A percentile compares a stretch with the other conserved stretches of the same genome.
These are phyloP conservation scores for Gossypium schwendimanii DNA, from an alignment of 441 rosid species.

Conservation along the genomic window DNA sequence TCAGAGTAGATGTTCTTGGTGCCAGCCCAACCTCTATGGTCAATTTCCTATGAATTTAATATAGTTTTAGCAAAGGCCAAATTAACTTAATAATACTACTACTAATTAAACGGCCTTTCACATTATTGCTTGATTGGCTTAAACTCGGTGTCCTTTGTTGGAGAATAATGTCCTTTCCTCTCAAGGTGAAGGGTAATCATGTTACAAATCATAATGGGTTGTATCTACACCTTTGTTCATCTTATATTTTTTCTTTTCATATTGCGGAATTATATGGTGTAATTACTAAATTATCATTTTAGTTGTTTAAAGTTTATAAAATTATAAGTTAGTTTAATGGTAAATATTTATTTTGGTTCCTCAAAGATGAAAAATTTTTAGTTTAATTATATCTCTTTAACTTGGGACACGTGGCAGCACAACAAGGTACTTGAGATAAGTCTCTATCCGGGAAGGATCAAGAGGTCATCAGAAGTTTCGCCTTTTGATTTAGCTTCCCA, in stretches of 20 bases:
- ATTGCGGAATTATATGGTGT: not conserved
- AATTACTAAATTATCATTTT: too few relatives aligned
- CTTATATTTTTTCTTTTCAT: not conserved
- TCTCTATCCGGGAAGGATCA: too few relatives aligned
- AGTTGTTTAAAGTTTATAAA: too few relatives aligned
- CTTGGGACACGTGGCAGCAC: too few relatives aligned
- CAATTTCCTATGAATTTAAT: not conserved
- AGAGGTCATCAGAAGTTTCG: too few relatives aligned
- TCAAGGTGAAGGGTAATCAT: not conserved
- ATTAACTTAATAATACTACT: not conserved
- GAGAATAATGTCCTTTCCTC: not conserved
- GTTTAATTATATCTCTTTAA: too few relatives aligned
- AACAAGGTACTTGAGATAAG: too few relatives aligned
- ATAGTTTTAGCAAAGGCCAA: not conserved
- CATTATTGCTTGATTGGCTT: not conserved
- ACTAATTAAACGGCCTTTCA: not conserved
- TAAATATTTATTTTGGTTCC: too few relatives aligned
- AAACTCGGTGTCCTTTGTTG: not conserved
- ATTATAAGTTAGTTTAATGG: too few relatives aligned
- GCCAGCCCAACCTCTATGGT: not conserved
- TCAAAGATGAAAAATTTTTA: too few relatives aligned
- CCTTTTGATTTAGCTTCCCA: too few relatives aligned
- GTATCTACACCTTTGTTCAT: too few relatives aligned
- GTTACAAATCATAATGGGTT: not conserved
- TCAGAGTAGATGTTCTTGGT: not conserved